These are phyloP conservation scores for Calendula officinalis DNA, from an alignment of 129 eudicot species.

Conservation along the genomic window DNA sequence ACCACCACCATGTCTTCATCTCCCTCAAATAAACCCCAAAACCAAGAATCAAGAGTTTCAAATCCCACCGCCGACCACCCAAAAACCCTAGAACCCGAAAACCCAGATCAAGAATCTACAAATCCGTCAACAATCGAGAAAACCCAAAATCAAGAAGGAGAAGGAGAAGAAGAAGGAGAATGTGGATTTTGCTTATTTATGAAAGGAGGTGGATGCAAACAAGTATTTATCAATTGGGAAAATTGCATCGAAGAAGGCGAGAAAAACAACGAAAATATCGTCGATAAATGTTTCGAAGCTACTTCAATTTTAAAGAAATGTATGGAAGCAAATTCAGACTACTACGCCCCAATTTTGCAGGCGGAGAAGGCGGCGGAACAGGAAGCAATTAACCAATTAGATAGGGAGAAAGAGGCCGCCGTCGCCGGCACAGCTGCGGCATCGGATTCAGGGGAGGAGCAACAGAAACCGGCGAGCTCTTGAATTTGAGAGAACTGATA, in stretches of 20 bases:
- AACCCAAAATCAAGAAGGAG: conserved; percentile 5
- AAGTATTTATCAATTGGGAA: conserved; percentile 47
- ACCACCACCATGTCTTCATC: conserved; percentile 15
- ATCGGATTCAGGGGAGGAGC: not conserved
- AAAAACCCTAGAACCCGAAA: conserved; percentile 14
- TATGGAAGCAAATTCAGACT: conserved; percentile 35
- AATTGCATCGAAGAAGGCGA: conserved; percentile 72
- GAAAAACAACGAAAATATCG: conserved; percentile 56
- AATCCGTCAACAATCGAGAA: conserved; percentile 8
- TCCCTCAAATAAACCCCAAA: not conserved
- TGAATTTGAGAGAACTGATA: conserved; percentile 3
- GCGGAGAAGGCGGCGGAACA: conserved; percentile 33
- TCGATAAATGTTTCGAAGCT: conserved; percentile 36
- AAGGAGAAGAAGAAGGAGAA: conserved; percentile 42
- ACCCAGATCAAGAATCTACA: conserved; percentile 5
- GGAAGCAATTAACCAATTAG: conserved; percentile 25
- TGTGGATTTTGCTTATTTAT: conserved; percentile 61
- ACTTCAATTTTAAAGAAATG: conserved; percentile 39
- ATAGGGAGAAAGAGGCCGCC: conserved; percentile 28
- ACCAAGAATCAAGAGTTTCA: not conserved
- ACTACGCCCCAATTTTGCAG: conserved; percentile 26
- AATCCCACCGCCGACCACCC: conserved; percentile 12
- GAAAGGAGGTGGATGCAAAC: conserved; percentile 68
- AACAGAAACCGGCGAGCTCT: conserved; percentile 1
- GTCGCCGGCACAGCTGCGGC: not conserved